Percentiles rank a stretch among this genome's conserved stretches.
phyloP scores from a whole-genome alignment of 2,329 filamentous ascomycete genomes.

The Paramyrothecium sp. region DNA sequence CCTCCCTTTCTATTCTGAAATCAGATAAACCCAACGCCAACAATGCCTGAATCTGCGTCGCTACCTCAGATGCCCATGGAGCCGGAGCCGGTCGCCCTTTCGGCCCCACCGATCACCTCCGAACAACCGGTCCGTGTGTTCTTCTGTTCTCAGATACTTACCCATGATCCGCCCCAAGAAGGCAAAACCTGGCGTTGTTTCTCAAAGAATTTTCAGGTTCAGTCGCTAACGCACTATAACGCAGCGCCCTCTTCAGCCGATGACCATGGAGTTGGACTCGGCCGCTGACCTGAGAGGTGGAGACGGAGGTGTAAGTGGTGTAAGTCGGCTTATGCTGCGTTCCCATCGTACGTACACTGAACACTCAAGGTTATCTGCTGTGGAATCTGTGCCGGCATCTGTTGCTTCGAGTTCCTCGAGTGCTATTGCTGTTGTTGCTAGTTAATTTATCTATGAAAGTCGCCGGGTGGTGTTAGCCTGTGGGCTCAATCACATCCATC shows the following conservation, averaged over 20 bases:
- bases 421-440: slow-evolving; percentile 30
- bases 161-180: not conserved
- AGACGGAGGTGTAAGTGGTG: slow-evolving; percentile 29
- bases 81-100: slow-evolving; percentile 26
- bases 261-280: slow-evolving; percentile 25
- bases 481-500: no score
- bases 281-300: slow-evolving; percentile 30
- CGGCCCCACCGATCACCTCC: slow-evolving; percentile 21
- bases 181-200: not conserved
- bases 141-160: not conserved
- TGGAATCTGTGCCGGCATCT: slow-evolving; percentile 36
- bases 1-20: no score
- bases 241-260: slow-evolving; percentile 32
- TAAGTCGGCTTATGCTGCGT: slow-evolving; percentile 16
- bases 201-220: not conserved
- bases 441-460: not conserved
- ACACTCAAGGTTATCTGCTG: slow-evolving; percentile 34
- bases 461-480: no score
- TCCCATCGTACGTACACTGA: slow-evolving; percentile 9
- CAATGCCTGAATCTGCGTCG: slow-evolving; percentile 5
- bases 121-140: slow-evolving; percentile 32
- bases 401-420: slow-evolving; percentile 35
- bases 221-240: no score
- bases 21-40: no score
- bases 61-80: slow-evolving; percentile 29